Percentiles rank a stretch among this genome's conserved stretches.
phyloP scores from a whole-genome alignment of 805 yeast species.

The Kregervanrija fluxuum region DNA sequence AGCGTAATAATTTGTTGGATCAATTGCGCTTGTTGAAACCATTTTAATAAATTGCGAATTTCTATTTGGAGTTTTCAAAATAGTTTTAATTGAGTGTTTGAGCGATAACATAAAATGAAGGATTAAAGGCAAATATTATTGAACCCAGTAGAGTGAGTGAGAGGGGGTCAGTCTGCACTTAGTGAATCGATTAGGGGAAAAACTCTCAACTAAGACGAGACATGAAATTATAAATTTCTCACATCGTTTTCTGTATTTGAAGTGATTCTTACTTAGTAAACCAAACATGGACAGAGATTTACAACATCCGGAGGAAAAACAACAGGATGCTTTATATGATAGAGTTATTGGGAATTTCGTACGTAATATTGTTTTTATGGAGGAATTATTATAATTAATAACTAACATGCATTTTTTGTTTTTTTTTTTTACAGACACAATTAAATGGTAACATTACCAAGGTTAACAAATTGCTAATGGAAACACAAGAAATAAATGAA shows the following conservation, averaged over 20 bases:
- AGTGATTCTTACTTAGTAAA: too few species aligned
- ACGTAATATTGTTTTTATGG: slow-evolving; percentile 25
- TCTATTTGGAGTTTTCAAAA: neutral
- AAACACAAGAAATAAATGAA: slow-evolving; percentile 58
- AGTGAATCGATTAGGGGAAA: too few species aligned
- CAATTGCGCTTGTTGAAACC: slow-evolving; percentile 7
- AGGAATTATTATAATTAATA: too few species aligned
- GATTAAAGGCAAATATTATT: too few species aligned
- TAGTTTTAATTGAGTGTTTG: slow-evolving; percentile 1
- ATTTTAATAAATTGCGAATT: neutral
- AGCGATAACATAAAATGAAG: slow-evolving; percentile 39
- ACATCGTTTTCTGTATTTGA: too few species aligned
- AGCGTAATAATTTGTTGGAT: slow-evolving; percentile 34
- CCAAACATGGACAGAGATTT: too few species aligned
- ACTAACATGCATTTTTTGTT: slow-evolving; percentile 2
- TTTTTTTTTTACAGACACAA: slow-evolving; percentile 40
- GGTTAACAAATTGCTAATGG: slow-evolving; percentile 53
- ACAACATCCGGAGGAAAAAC: slow-evolving; percentile 77
- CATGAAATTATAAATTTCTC: too few species aligned
- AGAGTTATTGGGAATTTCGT: slow-evolving; percentile 74
- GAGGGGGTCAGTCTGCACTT: too few species aligned
- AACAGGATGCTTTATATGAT: slow-evolving; percentile 65
- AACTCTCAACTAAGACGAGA: too few species aligned
- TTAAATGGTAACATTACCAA: slow-evolving; percentile 64
- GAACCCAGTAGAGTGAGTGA: too few species aligned